Base-by-base conservation (phyloP, 1,139 yeast genomes). In the Kodamaea fungicola region DNA sequence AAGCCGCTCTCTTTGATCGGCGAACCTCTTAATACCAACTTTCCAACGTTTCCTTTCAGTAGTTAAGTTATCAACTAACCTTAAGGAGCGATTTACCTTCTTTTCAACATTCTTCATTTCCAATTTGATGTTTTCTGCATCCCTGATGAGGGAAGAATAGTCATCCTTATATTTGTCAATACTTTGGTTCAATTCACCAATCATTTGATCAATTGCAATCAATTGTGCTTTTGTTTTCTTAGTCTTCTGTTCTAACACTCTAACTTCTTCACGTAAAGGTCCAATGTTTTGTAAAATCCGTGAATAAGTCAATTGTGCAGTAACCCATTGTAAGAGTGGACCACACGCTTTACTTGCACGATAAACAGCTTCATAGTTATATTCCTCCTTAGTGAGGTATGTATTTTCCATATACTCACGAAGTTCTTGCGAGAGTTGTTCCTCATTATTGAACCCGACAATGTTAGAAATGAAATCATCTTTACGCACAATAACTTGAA, bases 261-360 rank as follows among this genome's bases (percentile, higher is more conserved):
- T 52, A 3, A 89, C 87, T 49, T 89, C 96, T 8, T 69, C 71
- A 42, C 81, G 67, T 49, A 92, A 61, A 0, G 98, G 98, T 0
- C 80, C 87, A 23, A 90, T 78, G 31, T 72, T 74, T 32, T 84
- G 83, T 32, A 88, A 62, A 28, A 88, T 83, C 3, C 75, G 56
- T 0, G 94, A 76, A 52, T 83, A 90, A 5, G 71, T 66, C 19
- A 89, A 69, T 46, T 92, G 97, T 0, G 97, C 97, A 42, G 74
- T 71, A 0, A 89, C 94, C 98, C 98, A 92, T 45, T 81, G 83
- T 22, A 86, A 57, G 34, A 92, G 64, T 0, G 98, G 98, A 0
- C 97, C 97, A 65, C 97, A 89, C 0, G 97, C 97, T 53, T 86
- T 88, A 61, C 95, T 84, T 2, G 97, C 97, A 35, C 97, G 69